Evolutionary conservation across 495 filamentous ascomycete genomes (phyloP), one percentile per base, ranked within the genome.

Genomic region (Penicillium diatomitis): DNA sequence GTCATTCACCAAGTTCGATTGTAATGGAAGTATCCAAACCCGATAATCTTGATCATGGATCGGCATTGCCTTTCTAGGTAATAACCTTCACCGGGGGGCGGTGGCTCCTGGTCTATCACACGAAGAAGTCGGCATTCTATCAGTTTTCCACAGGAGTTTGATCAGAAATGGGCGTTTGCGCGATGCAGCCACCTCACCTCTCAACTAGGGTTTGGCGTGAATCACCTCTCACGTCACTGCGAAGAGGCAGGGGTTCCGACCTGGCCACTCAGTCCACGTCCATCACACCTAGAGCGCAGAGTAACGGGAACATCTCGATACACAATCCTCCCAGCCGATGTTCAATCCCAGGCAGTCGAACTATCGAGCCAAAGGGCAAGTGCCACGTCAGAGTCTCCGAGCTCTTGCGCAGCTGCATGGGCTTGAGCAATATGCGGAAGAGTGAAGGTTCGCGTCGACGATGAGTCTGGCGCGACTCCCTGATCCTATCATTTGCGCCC

Each of bases 341-440:
- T 45, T 53, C 57, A 46, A 46, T 62, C 53, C 56, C 48, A 55
- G 52, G 50, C 20, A 65, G 52, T 61, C 54, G 44, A 58, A 28
- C 45, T 45, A 51, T 32, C 54, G 52, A 56, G 53, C 71, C 69
- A 72, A 64, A 69, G 62, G 59, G 51, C 61, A 60, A 46, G 44
- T 64, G 71, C 71, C 71, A 74, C 71, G 71, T 74, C 71, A 74
- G 68, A 72, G 63, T 64, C 61, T 65, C 62, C 55, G 65, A 67
- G 63, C 62, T 69, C 55, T 70, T 63, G 64, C 68, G 67, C 67
- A 71, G 63, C 57, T 71, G 69, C 69, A 72, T 69, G 56, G 53
- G 63, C 63, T 67, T 65, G 53, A 63, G 62, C 53, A 59, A 60
- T 55, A 66, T 64, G 61, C 65, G 64, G 64, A 64, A 64, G 49